Percentiles rank a stretch among this genome's conserved stretches.
Evolutionary conservation across 495 filamentous ascomycete genomes (phyloP).

Genomic region (Lasiosphaeriaceae sp.): DNA sequence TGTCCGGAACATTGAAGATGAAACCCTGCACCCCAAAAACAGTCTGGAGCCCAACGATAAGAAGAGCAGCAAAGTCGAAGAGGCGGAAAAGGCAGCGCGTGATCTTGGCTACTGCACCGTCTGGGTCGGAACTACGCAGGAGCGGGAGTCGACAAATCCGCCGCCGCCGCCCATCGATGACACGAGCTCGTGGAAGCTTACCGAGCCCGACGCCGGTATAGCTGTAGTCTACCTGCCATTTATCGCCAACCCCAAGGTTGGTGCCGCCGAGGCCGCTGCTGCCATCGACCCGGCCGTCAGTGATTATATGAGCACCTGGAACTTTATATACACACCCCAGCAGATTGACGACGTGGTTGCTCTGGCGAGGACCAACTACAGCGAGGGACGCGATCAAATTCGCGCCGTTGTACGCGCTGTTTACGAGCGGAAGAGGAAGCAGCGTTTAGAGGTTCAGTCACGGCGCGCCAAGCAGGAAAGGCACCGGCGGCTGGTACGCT

Average conservation of each 20-base stretch:
- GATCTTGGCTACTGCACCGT: conserved; percentile 87
- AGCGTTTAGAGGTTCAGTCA: conserved; percentile 57
- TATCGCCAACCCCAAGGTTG: conserved; percentile 71
- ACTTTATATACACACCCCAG: conserved; percentile 87
- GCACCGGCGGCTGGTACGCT: conserved; percentile 39
- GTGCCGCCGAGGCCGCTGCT: conserved; percentile 26
- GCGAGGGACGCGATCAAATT: conserved; percentile 71
- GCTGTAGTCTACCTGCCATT: conserved; percentile 89
- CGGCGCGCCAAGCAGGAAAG: conserved; percentile 44
- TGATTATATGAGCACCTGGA: conserved; percentile 94
- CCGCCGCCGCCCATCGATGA: conserved; percentile 54
- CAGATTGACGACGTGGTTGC: conserved; percentile 78
- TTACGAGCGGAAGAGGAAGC: conserved; percentile 81
- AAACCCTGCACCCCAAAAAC: background rate
- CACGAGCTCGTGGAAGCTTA: conserved; percentile 68
- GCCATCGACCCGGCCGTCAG: conserved; percentile 71
- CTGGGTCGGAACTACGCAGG: conserved; percentile 83
- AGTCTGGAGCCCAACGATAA: conserved; percentile 11
- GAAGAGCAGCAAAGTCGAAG: conserved; percentile 26
- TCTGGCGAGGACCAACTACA: conserved; percentile 82
- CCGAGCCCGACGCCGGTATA: conserved; percentile 75
- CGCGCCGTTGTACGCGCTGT: conserved; percentile 79
- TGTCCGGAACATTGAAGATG: conserved; percentile 20
- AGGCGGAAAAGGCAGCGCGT: conserved; percentile 39
- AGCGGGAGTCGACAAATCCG: conserved; percentile 54